These are phyloP conservation scores for Aspergillus fischeri DNA, from an alignment of 2,329 filamentous ascomycete genomes.

Conservation along the genomic window DNA sequence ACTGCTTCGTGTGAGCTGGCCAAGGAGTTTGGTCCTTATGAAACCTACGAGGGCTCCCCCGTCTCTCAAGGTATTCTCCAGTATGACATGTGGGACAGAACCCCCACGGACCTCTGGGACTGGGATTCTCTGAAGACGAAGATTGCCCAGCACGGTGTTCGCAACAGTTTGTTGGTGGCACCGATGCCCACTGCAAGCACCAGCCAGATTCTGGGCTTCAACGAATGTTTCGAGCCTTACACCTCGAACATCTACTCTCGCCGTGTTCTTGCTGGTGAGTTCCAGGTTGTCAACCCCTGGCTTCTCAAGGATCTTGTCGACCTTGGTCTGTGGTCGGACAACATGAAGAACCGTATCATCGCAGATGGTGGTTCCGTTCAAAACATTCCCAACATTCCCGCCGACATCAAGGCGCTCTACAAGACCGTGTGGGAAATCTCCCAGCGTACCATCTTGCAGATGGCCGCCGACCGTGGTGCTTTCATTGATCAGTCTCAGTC, in stretches of 20 bases:
- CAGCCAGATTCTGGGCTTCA: constrained; percentile 96
- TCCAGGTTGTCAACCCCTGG: constrained; percentile 99
- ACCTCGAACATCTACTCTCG: constrained; percentile 99
- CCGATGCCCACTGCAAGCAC: constrained; percentile 98
- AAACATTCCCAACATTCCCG: constrained; percentile 93
- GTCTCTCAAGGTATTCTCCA: constrained; percentile 94
- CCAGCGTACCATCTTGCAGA: constrained; percentile 90
- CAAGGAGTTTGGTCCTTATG: constrained; percentile 77
- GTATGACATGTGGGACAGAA: constrained; percentile 98
- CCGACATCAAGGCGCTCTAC: constrained; percentile 94
- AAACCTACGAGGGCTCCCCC: constrained; percentile 87
- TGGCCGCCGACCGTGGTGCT: constrained; percentile 96
- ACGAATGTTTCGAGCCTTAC: constrained; percentile 99
- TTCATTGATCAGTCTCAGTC: constrained; percentile 99
- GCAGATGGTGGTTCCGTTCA: constrained; percentile 93
- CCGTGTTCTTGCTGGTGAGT: constrained; percentile 94
- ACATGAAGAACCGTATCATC: constrained; percentile 99
- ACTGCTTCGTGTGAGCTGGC: constrained; percentile 86
- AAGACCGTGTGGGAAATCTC: constrained; percentile 99
- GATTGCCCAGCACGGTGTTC: constrained; percentile 87
- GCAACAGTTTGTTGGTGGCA: constrained; percentile 91
- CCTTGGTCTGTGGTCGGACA: constrained; percentile 96
- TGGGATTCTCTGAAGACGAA: constrained; percentile 85
- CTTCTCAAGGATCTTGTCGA: constrained; percentile 96
- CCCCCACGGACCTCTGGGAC: constrained; percentile 92